Conservation (phyloP, 495 filamentous ascomycete genomes). For the Xylaria palmicola region DNA sequence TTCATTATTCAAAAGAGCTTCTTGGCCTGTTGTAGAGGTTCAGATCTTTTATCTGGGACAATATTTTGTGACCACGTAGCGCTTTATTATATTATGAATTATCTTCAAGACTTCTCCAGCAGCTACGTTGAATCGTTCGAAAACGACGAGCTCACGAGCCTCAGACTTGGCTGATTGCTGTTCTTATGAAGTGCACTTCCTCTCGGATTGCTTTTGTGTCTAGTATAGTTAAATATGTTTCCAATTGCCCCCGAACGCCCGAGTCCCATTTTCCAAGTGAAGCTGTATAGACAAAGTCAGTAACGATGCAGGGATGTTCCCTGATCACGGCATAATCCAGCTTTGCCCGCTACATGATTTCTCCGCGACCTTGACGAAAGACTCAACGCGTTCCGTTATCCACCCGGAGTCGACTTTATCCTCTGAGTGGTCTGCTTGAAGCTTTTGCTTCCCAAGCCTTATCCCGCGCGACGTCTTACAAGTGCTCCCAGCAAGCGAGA, state of each 20-base stretch:
- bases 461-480: conserved; percentile 22
- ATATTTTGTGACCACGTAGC: too few species aligned
- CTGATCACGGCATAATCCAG: conserved; percentile 3
- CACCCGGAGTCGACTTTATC: conserved; percentile 3
- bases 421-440: background rate
- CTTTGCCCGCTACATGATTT: background rate
- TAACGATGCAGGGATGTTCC: background rate
- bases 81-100: too few species aligned
- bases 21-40: background rate
- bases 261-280: background rate
- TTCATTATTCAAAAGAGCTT: background rate
- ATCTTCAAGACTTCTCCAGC: too few species aligned
- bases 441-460: background rate
- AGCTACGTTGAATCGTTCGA: too few species aligned
- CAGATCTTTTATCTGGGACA: too few species aligned
- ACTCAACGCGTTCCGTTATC: background rate
- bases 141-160: too few species aligned
- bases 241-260: background rate
- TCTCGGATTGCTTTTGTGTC: too few species aligned
- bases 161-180: too few species aligned
- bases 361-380: conserved; percentile 1
- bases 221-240: background rate
- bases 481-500: conserved; percentile 28
- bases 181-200: too few species aligned
- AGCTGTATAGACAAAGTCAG: background rate